Percentiles rank a stretch among this genome's conserved stretches.
Conservation (phyloP, 2,329 filamentous ascomycete genomes). For the Fusarium lyarnte region DNA sequence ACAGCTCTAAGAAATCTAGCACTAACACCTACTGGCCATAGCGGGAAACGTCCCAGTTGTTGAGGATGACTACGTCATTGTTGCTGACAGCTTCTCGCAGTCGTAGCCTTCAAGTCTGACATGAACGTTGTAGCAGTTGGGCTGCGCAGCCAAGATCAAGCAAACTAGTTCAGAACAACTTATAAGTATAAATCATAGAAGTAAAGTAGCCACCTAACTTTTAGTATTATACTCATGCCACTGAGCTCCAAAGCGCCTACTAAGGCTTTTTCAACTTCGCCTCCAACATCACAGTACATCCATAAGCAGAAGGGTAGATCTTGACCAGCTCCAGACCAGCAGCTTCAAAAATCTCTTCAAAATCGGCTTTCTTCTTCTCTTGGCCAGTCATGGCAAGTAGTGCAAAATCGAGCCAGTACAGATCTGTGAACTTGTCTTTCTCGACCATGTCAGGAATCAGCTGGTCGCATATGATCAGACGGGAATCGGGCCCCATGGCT, state of each 20-base stretch:
- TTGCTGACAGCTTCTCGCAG: background rate
- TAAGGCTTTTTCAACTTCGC: constrained; percentile 36
- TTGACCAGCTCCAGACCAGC: constrained; percentile 47
- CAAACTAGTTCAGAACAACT: no score
- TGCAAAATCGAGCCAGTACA: constrained; percentile 48
- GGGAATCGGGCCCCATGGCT: constrained; percentile 47
- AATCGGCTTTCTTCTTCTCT: constrained; percentile 47
- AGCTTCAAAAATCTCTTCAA: constrained; percentile 44
- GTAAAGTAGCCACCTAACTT: background rate
- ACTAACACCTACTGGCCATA: accelerated
- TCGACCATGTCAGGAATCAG: constrained; percentile 47
- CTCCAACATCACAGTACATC: constrained; percentile 48
- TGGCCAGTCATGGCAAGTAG: constrained; percentile 46
- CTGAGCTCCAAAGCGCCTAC: background rate
- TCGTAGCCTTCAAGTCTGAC: background rate
- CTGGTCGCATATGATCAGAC: constrained; percentile 49
- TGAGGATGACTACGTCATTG: background rate
- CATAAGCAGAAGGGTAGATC: constrained; percentile 45
- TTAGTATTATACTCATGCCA: no score
- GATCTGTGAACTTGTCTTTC: constrained; percentile 36
- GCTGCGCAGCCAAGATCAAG: background rate
- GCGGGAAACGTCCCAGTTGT: accelerated
- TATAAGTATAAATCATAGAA: background rate
- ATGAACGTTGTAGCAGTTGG: background rate
- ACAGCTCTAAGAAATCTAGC: accelerated